Base-by-base conservation (phyloP, 1,139 yeast species). In the Zhuliangozyma blackwelliae region DNA sequence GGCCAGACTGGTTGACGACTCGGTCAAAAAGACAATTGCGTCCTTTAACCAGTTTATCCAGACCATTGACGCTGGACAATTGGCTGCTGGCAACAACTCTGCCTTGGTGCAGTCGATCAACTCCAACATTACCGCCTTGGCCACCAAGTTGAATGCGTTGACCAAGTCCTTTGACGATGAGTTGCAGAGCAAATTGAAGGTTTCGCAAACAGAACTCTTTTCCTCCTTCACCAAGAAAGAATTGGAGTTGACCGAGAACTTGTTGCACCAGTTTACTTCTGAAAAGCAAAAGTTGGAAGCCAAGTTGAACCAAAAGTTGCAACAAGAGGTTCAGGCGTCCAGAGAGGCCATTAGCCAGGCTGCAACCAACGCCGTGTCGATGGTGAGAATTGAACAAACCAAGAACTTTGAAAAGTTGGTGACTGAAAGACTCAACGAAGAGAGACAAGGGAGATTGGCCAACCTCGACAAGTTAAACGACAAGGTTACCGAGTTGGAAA, bases 371-470 rank as follows among this genome's bases (percentile, higher is more conserved):
- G 84, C 84, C 43, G 75, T 90, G 28, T 68, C 81, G 22, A 72
- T 85, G 57, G 79, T 84, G 40, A 79, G 88, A 52, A 68, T 82
- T 41, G 82, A 79, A 48, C 84, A 85, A 50, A 79, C 89, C 41
- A 75, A 80, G 50, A 79, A 80, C 52, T 83, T 88, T 59, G 81
- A 84, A 47, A 66, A 74, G 44, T 70, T 81, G 44, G 68, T 92
- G 40, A 61, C 74, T 35, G 75, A 77, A 33, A 77, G 75, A 45
- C 75, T 94, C 36, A 95, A 88, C 50, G 53, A 65, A 25, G 98
- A 92, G 68, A 82, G 97, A 61, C 70, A 79, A 40, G 89, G 90
- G 27, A 82, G 95, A 55, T 75, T 89, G 50, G 75, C 85, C 35
- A 74, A 82, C 52, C 72, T 92, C 51, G 72, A 74, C 25, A 75